Evolutionary conservation across 805 yeast genomes (phyloP).

Genomic region (Cephaloascus fragrans): DNA sequence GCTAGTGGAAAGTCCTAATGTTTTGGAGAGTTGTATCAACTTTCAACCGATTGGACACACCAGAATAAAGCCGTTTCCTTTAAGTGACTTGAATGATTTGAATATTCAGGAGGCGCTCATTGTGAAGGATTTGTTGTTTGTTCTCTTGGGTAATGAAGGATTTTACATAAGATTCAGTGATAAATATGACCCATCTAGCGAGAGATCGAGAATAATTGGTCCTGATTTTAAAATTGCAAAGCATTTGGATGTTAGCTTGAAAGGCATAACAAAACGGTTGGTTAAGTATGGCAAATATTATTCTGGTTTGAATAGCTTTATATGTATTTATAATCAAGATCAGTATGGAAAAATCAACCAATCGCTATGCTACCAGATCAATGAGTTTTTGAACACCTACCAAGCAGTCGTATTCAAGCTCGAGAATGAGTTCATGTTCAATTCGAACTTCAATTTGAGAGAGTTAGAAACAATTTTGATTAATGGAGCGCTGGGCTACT

Average conservation of each 20-base stretch:
- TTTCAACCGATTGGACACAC: background rate
- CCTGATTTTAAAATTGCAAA: conserved; percentile 71
- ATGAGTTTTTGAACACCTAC: conserved; percentile 14
- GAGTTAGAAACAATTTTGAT: conserved; percentile 34
- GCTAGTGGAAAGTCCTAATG: background rate
- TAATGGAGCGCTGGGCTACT: conserved; percentile 15
- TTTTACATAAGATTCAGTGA: conserved; percentile 61
- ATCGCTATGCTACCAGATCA: conserved; percentile 53
- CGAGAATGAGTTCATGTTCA: conserved; percentile 43
- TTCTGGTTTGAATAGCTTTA: conserved; percentile 46
- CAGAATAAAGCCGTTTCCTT: conserved; percentile 28
- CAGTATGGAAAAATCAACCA: conserved; percentile 67
- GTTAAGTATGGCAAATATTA: conserved; percentile 56
- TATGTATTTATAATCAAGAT: conserved; percentile 45
- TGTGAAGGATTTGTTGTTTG: conserved; percentile 57
- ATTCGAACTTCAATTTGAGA: conserved; percentile 47
- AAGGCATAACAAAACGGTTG: conserved; percentile 55
- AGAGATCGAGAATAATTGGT: conserved; percentile 40
- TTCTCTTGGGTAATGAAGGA: conserved; percentile 71
- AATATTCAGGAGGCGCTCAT: conserved; percentile 66
- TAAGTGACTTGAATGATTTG: conserved; percentile 34
- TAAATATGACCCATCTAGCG: conserved; percentile 37
- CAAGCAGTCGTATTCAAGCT: conserved; percentile 25
- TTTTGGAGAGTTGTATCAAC: background rate
- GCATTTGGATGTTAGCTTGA: conserved; percentile 63